Evolutionary conservation across 768 basidiomycete species (phyloP).

Genomic region (Floccularia luteovirens): DNA sequence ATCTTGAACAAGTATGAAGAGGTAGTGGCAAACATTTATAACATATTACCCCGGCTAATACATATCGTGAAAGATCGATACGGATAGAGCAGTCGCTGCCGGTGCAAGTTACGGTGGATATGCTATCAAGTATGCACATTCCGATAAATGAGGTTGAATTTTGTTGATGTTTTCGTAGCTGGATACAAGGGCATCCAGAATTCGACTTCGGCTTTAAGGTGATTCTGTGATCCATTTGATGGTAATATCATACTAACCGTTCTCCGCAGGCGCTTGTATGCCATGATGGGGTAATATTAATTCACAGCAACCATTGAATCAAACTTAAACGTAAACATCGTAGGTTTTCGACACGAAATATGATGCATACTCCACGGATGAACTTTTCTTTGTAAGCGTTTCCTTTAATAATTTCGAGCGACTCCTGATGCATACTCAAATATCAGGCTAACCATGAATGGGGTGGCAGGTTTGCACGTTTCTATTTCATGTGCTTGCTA

Average conservation of each 20-base stretch:
- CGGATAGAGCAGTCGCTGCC: conserved; percentile 64
- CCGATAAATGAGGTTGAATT: not conserved
- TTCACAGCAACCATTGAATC: not conserved
- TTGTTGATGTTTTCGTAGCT: conserved; percentile 36
- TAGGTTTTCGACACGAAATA: conserved; percentile 73
- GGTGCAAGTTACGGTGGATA: conserved; percentile 87
- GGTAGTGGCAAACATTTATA: conserved; percentile 22
- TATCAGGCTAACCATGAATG: conserved; percentile 79
- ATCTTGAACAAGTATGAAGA: conserved; percentile 62
- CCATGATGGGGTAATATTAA: conserved; percentile 72
- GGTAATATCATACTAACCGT: not conserved
- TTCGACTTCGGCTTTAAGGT: conserved; percentile 82
- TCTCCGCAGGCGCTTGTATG: conserved; percentile 58
- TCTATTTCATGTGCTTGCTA: not conserved
- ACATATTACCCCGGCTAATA: not conserved
- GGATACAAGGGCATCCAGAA: conserved; percentile 94
- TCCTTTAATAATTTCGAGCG: not conserved
- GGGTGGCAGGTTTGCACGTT: conserved; percentile 45
- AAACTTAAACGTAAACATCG: not conserved
- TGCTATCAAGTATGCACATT: conserved; percentile 64
- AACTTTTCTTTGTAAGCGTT: conserved; percentile 75
- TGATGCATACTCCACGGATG: conserved; percentile 87
- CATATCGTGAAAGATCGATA: conserved; percentile 43
- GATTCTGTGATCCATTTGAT: not conserved
- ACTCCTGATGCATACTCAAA: not conserved